Conservation (phyloP, 495 filamentous ascomycete genomes). For the Aspergillus mulundensis region DNA sequence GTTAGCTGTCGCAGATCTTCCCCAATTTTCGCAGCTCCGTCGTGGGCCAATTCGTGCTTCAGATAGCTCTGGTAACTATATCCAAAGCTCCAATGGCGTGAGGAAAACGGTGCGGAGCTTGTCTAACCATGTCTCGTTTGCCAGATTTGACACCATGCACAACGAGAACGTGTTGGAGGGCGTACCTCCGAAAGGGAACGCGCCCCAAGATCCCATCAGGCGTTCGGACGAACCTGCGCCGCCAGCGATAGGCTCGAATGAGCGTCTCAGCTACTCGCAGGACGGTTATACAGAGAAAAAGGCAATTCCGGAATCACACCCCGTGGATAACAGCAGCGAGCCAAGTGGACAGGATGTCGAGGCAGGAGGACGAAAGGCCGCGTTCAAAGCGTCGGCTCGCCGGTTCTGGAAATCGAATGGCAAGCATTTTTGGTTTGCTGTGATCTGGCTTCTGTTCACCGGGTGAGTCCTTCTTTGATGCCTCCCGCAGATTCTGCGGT, state of each 20-base stretch:
- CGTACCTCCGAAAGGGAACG: slow-evolving; percentile 1
- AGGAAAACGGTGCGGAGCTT: background rate
- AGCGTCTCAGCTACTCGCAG: slow-evolving; percentile 45
- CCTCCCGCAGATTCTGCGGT: background rate
- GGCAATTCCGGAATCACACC: slow-evolving; percentile 29
- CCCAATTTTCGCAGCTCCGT: background rate
- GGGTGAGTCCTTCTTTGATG: slow-evolving; percentile 43
- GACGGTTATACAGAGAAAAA: slow-evolving; percentile 40
- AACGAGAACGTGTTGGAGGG: slow-evolving; percentile 7
- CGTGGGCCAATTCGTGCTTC: background rate
- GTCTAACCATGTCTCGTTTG: background rate
- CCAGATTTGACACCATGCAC: background rate
- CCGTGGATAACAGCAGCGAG: slow-evolving; percentile 36
- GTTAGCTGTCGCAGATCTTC: slow-evolving; percentile 3
- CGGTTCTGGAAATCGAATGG: slow-evolving; percentile 20
- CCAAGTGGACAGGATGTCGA: slow-evolving; percentile 28
- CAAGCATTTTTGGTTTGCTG: slow-evolving; percentile 43
- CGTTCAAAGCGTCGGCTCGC: slow-evolving; percentile 17
- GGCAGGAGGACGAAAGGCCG: slow-evolving; percentile 22
- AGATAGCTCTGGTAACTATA: background rate
- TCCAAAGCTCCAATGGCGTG: background rate
- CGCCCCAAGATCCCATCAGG: slow-evolving; percentile 1
- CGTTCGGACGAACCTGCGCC: background rate
- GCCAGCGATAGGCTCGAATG: slow-evolving; percentile 1
- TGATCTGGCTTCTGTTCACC: slow-evolving; percentile 56